These are phyloP conservation scores for Echinosophora koreensis DNA, from an alignment of 306 rosid genomes.

Conservation along the genomic window DNA sequence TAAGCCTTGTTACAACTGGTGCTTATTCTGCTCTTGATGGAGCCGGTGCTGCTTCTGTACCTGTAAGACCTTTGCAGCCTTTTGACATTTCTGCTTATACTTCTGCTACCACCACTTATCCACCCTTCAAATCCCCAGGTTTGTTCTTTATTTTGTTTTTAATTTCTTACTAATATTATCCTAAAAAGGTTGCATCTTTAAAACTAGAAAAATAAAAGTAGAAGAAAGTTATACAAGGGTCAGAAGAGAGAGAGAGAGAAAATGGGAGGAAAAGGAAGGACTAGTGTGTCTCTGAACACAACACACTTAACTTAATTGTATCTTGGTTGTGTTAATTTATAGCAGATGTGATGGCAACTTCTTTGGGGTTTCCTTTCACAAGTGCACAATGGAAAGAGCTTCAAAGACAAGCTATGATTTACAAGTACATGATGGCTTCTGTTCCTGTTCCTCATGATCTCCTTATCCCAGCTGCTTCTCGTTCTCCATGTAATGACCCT, in stretches of 20 bases:
- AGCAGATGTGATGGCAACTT: conserved; percentile 65
- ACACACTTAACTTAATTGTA: neutral
- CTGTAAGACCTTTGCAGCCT: conserved; percentile 65
- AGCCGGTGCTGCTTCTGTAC: conserved; percentile 43
- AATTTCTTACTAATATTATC: neutral
- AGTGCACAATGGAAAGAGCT: conserved; percentile 84
- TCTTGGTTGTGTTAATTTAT: conserved; percentile 35
- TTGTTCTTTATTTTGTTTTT: conserved; percentile 13
- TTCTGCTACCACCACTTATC: conserved; percentile 38
- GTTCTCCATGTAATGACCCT: conserved; percentile 51
- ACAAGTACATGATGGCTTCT: conserved; percentile 85
- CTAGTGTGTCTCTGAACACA: conserved; percentile 33
- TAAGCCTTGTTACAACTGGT: conserved; percentile 40
- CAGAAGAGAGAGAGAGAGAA: conserved; percentile 52
- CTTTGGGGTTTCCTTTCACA: conserved; percentile 76
- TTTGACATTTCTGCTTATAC: conserved; percentile 53
- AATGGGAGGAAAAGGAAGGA: neutral
- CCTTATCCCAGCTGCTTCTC: conserved; percentile 54
- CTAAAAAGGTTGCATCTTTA: conserved; percentile 43
- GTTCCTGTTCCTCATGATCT: conserved; percentile 78
- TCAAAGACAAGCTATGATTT: conserved; percentile 86
- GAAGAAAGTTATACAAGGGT: conserved; percentile 16
- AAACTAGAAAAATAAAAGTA: neutral
- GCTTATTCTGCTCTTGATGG: conserved; percentile 34
- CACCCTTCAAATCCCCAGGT: conserved; percentile 68